Evolutionary conservation across 805 yeast species (phyloP).

Genomic region (Kuraishia borneana): DNA sequence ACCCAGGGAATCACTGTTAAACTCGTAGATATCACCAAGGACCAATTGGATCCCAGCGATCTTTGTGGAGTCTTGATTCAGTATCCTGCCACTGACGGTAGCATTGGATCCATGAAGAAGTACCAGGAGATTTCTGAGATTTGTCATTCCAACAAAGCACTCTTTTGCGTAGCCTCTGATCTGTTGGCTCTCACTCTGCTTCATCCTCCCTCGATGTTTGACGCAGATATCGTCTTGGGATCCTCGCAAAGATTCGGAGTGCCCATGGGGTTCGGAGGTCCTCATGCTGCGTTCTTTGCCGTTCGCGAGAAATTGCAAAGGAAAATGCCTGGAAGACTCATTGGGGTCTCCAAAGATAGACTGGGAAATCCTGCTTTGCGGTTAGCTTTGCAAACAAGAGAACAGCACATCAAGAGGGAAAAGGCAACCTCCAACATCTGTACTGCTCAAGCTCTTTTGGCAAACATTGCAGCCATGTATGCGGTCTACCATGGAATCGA

Average conservation of each 20-base stretch:
- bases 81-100: conserved; percentile 85
- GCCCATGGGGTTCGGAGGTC: conserved; percentile 97
- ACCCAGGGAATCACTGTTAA: conserved; percentile 60
- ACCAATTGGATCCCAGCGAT: conserved; percentile 16
- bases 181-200: conserved; percentile 78
- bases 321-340: conserved; percentile 93
- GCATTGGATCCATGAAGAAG: conserved; percentile 35
- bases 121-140: conserved; percentile 47
- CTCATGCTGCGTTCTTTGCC: conserved; percentile 96
- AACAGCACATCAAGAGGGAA: conserved; percentile 95
- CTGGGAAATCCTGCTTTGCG: conserved; percentile 83
- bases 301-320: conserved; percentile 73
- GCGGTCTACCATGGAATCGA: conserved; percentile 94
- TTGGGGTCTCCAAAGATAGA: conserved; percentile 88
- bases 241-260: conserved; percentile 95
- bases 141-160: conserved; percentile 62
- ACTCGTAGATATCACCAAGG: conserved; percentile 35
- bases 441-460: conserved; percentile 94
- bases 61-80: conserved; percentile 81
- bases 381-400: conserved; percentile 94
- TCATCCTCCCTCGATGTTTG: conserved; percentile 74
- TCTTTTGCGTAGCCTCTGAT: conserved; percentile 84
- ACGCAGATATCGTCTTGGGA: conserved; percentile 91
- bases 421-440: conserved; percentile 97
- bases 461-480: conserved; percentile 91